Percentiles rank a stretch among this genome's conserved stretches.
Evolutionary conservation across 1,139 yeast genomes (phyloP).

Genomic region (Saccharomyces hybrid): DNA sequence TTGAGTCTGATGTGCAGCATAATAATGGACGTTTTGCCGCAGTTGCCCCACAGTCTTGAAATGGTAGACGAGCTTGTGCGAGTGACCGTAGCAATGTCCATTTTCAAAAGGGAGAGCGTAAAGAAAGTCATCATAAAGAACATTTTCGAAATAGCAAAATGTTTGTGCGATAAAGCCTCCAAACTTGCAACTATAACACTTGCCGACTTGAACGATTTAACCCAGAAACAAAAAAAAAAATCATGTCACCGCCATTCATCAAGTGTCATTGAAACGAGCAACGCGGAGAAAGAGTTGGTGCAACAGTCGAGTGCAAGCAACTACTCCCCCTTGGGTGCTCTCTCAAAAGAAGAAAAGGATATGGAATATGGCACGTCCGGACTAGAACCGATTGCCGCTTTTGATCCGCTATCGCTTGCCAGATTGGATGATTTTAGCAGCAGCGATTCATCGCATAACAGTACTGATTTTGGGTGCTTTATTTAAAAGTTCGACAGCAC

Average conservation of each 20-base stretch:
- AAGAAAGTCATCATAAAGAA: conserved; percentile 12
- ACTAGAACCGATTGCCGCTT: not conserved
- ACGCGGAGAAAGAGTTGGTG: not conserved
- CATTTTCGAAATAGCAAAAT: conserved; percentile 13
- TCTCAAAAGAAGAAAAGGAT: too few species aligned
- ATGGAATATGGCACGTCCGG: too few species aligned
- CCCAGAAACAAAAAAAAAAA: not conserved
- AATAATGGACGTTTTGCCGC: conserved; percentile 16
- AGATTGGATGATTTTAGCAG: not conserved
- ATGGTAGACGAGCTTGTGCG: conserved; percentile 13
- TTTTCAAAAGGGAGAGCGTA: conserved; percentile 13
- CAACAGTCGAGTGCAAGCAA: not conserved
- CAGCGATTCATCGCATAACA: not conserved
- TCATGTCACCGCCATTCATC: not conserved
- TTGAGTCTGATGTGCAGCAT: conserved; percentile 43
- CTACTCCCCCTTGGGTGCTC: not conserved
- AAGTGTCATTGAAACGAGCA: not conserved
- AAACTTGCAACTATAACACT: not conserved
- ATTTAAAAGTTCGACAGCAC: too few species aligned
- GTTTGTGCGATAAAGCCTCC: not conserved
- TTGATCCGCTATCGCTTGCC: not conserved
- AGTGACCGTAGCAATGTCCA: conserved; percentile 12
- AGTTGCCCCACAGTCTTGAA: conserved; percentile 6
- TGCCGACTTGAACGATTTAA: not conserved
- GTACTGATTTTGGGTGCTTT: too few species aligned